A percentile compares a stretch with the other conserved stretches of the same genome.
These are phyloP conservation scores for Rhizopus arrhizus DNA, from an alignment of 371 early-diverging fungal genomes.

Conservation along the genomic window DNA sequence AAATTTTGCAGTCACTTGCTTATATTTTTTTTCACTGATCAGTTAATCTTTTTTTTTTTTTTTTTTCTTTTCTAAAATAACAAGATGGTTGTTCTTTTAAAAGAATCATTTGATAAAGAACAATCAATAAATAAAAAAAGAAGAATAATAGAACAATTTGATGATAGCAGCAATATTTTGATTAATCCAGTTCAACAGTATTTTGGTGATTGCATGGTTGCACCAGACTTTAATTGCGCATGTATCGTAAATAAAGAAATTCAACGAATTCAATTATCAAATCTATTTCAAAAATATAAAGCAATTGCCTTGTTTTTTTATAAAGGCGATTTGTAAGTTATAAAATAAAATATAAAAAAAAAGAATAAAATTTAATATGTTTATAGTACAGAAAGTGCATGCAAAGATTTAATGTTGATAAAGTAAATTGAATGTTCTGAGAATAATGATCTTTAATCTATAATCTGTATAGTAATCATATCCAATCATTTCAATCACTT, in stretches of 20 bases:
- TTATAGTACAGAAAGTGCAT: constrained; percentile 20
- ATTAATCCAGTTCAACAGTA: constrained; percentile 22
- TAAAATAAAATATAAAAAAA: background rate
- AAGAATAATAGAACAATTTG: background rate
- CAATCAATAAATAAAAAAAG: constrained; percentile 13
- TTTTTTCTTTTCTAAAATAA: background rate
- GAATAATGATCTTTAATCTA: background rate
- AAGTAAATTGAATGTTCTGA: constrained; percentile 17
- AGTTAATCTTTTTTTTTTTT: background rate
- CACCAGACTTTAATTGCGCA: constrained; percentile 32
- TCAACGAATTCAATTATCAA: constrained; percentile 26
- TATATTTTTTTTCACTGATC: background rate
- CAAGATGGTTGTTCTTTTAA: constrained; percentile 17
- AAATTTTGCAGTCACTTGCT: background rate
- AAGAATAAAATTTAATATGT: background rate
- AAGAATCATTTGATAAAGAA: constrained; percentile 9
- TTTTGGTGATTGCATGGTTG: constrained; percentile 20
- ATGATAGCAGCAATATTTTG: background rate
- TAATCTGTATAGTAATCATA: background rate
- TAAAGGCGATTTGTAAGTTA: constrained; percentile 35
- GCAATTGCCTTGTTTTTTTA: constrained; percentile 38
- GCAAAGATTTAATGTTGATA: constrained; percentile 23
- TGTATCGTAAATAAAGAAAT: constrained; percentile 25
- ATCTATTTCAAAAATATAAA: constrained; percentile 13
- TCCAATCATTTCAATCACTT: constrained; percentile 16